Evolutionary conservation across 768 basidiomycete species (phyloP).

Genomic region (Rhizopogon salebrosus): DNA sequence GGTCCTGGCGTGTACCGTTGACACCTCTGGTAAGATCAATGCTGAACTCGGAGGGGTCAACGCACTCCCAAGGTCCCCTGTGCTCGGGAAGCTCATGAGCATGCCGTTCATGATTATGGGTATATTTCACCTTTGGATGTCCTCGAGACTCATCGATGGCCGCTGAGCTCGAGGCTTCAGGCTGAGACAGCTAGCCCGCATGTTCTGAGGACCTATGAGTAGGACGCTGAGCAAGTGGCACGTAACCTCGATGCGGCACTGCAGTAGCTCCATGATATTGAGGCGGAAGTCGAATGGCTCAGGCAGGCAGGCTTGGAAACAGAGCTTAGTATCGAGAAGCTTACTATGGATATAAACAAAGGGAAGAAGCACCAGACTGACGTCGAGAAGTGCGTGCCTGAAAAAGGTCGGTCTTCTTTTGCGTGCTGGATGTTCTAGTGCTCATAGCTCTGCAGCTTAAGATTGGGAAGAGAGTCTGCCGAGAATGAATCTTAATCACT

Average conservation of each 20-base stretch:
- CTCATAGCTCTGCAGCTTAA: slow-evolving; percentile 54
- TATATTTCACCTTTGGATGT: neutral
- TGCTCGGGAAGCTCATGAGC: slow-evolving; percentile 18
- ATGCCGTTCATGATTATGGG: slow-evolving; percentile 32
- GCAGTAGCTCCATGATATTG: slow-evolving; percentile 46
- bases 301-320: slow-evolving; percentile 62
- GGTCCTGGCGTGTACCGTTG: neutral
- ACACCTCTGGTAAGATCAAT: slow-evolving; percentile 37
- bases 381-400: slow-evolving; percentile 72
- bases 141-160: neutral
- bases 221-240: slow-evolving; percentile 61
- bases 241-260: slow-evolving; percentile 52
- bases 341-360: slow-evolving; percentile 78
- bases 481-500: slow-evolving; percentile 62
- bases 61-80: slow-evolving; percentile 25
- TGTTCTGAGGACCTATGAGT: slow-evolving; percentile 67
- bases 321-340: slow-evolving; percentile 78
- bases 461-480: slow-evolving; percentile 53
- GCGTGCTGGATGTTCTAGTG: neutral
- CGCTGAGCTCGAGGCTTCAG: slow-evolving; percentile 84
- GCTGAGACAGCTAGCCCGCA: slow-evolving; percentile 78
- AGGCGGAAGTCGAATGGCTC: slow-evolving; percentile 60
- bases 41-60: slow-evolving; percentile 51
- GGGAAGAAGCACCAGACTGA: slow-evolving; percentile 71
- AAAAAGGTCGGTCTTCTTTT: slow-evolving; percentile 59